These are phyloP conservation scores for Cordyceps pruinosa DNA, from an alignment of 2,329 filamentous ascomycete genomes.

Conservation along the genomic window DNA sequence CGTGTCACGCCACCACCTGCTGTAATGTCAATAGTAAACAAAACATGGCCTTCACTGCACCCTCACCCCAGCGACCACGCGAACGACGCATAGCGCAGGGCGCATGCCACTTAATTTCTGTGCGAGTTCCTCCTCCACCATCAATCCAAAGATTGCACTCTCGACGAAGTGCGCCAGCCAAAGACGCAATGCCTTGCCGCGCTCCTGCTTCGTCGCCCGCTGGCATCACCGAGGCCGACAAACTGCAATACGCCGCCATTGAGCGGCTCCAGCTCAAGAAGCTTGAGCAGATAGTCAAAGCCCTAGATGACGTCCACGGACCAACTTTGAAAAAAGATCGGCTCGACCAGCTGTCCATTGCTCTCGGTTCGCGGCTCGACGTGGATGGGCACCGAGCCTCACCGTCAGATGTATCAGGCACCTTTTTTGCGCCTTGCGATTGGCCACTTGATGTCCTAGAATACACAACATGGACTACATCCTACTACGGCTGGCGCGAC, in stretches of 20 bases:
- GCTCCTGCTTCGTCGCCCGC: not conserved
- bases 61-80: no score
- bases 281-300: not conserved
- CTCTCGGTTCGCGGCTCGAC: not conserved
- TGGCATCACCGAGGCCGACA: not conserved
- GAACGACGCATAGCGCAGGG: no score
- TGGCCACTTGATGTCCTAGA: not conserved
- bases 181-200: not conserved
- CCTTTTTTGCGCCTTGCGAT: conserved; percentile 6
- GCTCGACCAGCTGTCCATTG: not conserved
- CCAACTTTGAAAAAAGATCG: not conserved
- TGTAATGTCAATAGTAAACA: no score
- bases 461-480: not conserved
- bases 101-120: no score
- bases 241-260: conserved; percentile 2
- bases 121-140: no score
- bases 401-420: not conserved
- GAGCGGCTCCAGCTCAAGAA: not conserved
- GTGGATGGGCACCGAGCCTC: not conserved
- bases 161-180: no score
- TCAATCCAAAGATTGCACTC: no score
- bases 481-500: not conserved
- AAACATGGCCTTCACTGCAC: no score
- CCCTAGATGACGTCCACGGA: not conserved
- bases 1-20: no score